Base-by-base conservation (phyloP, 192 early-diverging fungal genomes). In the Chytriomyces hyalinus region DNA sequence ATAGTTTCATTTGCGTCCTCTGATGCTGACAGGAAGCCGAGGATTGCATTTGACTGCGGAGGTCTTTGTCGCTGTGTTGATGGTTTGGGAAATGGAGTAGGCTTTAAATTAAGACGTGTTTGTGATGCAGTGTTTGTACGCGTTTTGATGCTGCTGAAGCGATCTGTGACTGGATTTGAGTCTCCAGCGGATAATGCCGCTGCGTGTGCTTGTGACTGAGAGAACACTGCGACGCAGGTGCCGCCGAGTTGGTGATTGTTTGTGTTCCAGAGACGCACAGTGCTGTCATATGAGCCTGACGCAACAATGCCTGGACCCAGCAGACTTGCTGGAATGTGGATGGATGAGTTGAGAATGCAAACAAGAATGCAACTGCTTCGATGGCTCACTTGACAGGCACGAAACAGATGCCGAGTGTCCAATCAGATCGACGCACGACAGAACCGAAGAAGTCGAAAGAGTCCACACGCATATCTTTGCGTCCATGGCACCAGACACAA, bases 401-500 rank as follows among this genome's bases (percentile, higher is more conserved):
- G 71, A 73, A 7, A 73, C 43, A 28, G 71, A 73, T 24, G 60
- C 71, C 22, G 8, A 7, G 63, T 73, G 71, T 10, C 71, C 71
- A 60, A 73, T 47, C 20, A 73, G 46, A 63, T 73, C 71, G 7
- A 73, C 13, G 48, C 71, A 73, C 17, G 53, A 11, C 8, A 61
- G 24, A 3, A 62, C 36, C 17, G 49, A 22, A 8, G 59, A 8
- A 28, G 28, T 64, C 5, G 48, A 26, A 11, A 70, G 45, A 13
- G 20, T 46, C 76, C 76, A 77, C 11, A 77, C 13, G 48, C 76
- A 77, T 1, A 77, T 36, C 51, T 68, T 77, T 11, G 67, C 22
- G 47, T 77, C 76, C 76, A 77, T 77, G 10, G 67, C 76, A 17
- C 76, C 76, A 13, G 76, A 77, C 6, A 43, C 66, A 7, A 77